Percentiles rank a stretch among this genome's conserved stretches.
phyloP scores from a whole-genome alignment of 2,329 filamentous ascomycete genomes.

The Chalara sp. region DNA sequence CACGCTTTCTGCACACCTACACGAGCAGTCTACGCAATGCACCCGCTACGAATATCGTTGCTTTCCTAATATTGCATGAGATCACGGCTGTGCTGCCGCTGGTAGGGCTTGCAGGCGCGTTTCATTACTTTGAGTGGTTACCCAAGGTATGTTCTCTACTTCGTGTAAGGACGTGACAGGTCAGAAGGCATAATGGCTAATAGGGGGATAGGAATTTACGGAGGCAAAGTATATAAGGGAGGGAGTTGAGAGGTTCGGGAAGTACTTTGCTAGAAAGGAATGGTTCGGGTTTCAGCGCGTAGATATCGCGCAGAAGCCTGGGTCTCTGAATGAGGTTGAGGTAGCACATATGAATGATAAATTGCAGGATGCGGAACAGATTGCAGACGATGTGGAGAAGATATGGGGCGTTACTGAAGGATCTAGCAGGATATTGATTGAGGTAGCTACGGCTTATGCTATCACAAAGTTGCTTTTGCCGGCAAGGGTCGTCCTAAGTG shows the following conservation, averaged over 20 bases:
- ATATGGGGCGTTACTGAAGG: constrained; percentile 21
- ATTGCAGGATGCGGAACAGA: constrained; percentile 23
- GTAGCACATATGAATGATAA: constrained; percentile 13
- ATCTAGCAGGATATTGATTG: constrained; percentile 39
- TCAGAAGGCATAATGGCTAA: neutral
- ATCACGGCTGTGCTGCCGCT: constrained; percentile 80
- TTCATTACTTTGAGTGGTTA: constrained; percentile 74
- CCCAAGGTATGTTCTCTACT: constrained; percentile 35
- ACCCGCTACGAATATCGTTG: constrained; percentile 73
- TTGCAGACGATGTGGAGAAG: constrained; percentile 9
- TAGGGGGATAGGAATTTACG: neutral
- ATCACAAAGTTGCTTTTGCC: constrained; percentile 83
- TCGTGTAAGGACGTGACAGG: constrained; percentile 30
- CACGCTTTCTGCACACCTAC: constrained; percentile 61
- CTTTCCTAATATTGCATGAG: constrained; percentile 89
- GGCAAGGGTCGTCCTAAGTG: constrained; percentile 65
- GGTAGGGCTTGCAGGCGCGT: constrained; percentile 64
- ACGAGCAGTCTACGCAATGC: constrained; percentile 65
- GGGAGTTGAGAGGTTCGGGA: constrained; percentile 64
- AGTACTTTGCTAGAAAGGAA: constrained; percentile 70
- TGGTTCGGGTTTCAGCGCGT: constrained; percentile 60
- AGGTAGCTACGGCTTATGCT: constrained; percentile 83
- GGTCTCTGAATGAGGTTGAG: constrained; percentile 17
- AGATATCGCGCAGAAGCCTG: constrained; percentile 20
- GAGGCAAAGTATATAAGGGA: constrained; percentile 32